phyloP scores from a whole-genome alignment of 2,329 filamentous ascomycete species.

The Sporothrix mexicana region DNA sequence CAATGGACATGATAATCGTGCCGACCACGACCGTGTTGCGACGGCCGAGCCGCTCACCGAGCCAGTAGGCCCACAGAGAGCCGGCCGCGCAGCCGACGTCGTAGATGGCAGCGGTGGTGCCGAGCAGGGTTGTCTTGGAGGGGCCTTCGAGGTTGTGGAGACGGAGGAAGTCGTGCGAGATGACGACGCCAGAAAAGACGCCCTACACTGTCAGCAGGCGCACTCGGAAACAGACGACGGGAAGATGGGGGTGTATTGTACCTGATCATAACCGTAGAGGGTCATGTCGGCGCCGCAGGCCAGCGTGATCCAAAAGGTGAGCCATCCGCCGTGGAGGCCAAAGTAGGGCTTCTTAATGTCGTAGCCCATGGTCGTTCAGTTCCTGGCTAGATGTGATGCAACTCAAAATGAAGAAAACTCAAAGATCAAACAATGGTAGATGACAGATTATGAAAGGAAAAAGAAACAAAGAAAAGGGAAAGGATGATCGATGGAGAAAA shows the following conservation, averaged over 20 bases:
- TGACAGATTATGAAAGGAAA: not conserved
- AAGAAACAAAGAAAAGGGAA: not conserved
- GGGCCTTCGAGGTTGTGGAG: slow-evolving; percentile 24
- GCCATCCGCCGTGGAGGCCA: slow-evolving; percentile 24
- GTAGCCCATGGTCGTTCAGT: slow-evolving; percentile 1
- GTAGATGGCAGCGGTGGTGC: slow-evolving; percentile 44
- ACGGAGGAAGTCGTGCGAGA: slow-evolving; percentile 15
- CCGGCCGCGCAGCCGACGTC: slow-evolving; percentile 45
- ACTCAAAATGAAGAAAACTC: not conserved
- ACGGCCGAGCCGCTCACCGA: slow-evolving; percentile 51
- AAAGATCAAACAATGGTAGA: not conserved
- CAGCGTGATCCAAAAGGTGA: slow-evolving; percentile 23
- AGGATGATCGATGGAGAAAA: not conserved
- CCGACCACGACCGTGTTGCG: slow-evolving; percentile 50
- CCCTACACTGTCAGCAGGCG: too few species aligned
- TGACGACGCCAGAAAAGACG: slow-evolving; percentile 23
- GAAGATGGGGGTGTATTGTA: too few species aligned
- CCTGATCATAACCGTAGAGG: slow-evolving; percentile 26
- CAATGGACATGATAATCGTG: slow-evolving; percentile 51
- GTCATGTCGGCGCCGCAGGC: slow-evolving; percentile 21
- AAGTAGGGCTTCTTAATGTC: slow-evolving; percentile 13
- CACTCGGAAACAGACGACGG: too few species aligned
- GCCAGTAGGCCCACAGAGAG: slow-evolving; percentile 42
- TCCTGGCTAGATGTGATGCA: not conserved
- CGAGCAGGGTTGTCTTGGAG: slow-evolving; percentile 13